Base-by-base conservation (phyloP, 2,329 filamentous ascomycete genomes). In the Trichoderma endophyticum region DNA sequence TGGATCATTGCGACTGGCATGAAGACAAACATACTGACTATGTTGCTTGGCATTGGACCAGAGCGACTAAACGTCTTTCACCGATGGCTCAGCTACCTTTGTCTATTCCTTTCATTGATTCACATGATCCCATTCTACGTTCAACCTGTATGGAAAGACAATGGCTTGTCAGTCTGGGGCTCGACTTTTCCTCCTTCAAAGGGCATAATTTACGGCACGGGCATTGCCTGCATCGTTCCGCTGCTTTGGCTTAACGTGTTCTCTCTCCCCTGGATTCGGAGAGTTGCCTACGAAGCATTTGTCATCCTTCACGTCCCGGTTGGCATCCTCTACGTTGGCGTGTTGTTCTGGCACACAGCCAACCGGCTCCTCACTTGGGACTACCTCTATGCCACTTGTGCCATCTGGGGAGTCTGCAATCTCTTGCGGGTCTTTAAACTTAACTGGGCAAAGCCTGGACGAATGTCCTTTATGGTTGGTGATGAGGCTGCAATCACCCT, bases 271-370 rank as follows among this genome's bases (percentile, higher is more conserved):
- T 86, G 93, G 65, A 84, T 98, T 24, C 89, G 95, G 74, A 86
- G 91, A 73, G 85, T 89, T 75, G 91, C 93, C 75, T 98, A 97
- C 81, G 95, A 98, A 80, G 81, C 94, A 1, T 98, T 98, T 78
- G 90, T 95, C 21, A 81, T 91, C 34, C 83, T 97, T 3, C 95
- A 98, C 78, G 89, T 95, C 0, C 94, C 95, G 0, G 91, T 94
- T 11, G 91, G 93, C 0, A 88, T 95, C 51, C 84, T 93, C 15
- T 97, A 96, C 78, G 84, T 98, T 7, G 95, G 87, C 1, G 88
- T 97, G 79, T 86, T 98, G 32, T 97, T 98, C 83, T 98, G 95
- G 95, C 95, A 98, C 81, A 96, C 93, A 77, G 92, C 95, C 81
- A 97, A 98, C 81, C 97, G 93, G 76, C 87, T 98, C 48, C 91